Conservation (phyloP, 179 eudicot genomes). For the Spergularia azorica region DNA sequence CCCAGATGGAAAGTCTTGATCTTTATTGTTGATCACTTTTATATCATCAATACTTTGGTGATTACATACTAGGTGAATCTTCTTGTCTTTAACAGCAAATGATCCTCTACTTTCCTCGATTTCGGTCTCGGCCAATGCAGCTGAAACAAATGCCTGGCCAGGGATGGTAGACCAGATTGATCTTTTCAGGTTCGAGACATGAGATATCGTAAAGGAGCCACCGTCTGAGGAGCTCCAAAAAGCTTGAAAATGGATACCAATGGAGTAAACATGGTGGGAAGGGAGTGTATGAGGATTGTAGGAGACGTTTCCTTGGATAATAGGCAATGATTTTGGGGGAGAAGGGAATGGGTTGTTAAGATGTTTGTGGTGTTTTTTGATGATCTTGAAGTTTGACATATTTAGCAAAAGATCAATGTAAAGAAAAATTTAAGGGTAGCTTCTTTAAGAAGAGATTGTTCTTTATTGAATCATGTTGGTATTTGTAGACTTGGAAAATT, state of each 20-base stretch:
- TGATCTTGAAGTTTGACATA: constrained; percentile 68
- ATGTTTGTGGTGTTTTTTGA: constrained; percentile 83
- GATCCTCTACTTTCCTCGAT: constrained; percentile 98
- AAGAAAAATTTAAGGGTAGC: background rate
- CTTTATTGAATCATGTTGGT: background rate
- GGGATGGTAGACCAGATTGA: constrained; percentile 82
- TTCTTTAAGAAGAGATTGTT: background rate
- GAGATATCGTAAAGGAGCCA: constrained; percentile 66
- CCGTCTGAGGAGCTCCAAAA: constrained; percentile 64
- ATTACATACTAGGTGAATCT: constrained; percentile 59
- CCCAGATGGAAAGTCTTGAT: constrained; percentile 38
- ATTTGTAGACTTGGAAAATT: constrained; percentile 23
- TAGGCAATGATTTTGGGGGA: constrained; percentile 61
- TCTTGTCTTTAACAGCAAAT: constrained; percentile 57
- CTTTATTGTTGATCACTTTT: constrained; percentile 39
- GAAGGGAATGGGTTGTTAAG: constrained; percentile 92
- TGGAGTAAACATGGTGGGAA: constrained; percentile 44
- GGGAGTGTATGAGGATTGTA: constrained; percentile 51
- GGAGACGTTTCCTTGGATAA: constrained; percentile 55
- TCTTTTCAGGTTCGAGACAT: constrained; percentile 48
- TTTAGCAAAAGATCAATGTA: background rate
- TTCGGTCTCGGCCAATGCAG: constrained; percentile 79
- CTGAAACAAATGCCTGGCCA: constrained; percentile 78
- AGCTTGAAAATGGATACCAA: constrained; percentile 70
- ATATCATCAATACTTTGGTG: constrained; percentile 76